These are phyloP conservation scores for Tetrahymena malaccensis DNA, from an alignment of 73 alveolate species.

Conservation along the genomic window DNA sequence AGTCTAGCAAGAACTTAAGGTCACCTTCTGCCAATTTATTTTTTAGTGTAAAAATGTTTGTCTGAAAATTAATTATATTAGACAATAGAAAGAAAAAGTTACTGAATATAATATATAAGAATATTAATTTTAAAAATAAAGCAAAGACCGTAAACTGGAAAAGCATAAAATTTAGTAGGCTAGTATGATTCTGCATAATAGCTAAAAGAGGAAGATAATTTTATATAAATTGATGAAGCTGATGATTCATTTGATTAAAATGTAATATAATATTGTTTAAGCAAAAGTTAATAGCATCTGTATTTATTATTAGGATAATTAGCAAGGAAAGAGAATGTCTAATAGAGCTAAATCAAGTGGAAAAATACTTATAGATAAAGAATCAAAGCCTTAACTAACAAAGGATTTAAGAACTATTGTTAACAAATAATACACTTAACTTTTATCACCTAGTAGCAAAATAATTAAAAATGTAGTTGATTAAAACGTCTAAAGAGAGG, in stretches of 20 bases:
- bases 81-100: neutral
- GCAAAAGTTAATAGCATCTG: neutral
- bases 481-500: neutral
- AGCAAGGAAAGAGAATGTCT: neutral
- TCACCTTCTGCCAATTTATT: neutral
- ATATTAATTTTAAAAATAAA: neutral
- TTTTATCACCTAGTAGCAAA: neutral
- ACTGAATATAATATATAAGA: neutral
- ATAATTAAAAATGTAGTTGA: neutral
- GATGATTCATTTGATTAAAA: neutral
- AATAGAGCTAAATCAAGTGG: neutral
- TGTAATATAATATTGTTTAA: neutral
- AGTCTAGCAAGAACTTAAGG: neutral
- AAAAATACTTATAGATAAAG: neutral
- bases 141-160: neutral
- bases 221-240: neutral
- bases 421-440: neutral
- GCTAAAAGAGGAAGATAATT: neutral
- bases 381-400: neutral
- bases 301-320: neutral
- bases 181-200: neutral
- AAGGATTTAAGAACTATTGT: neutral
- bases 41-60: neutral
- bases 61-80: too few species aligned
- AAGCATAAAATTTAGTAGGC: neutral